phyloP scores from a whole-genome alignment of 2,329 filamentous ascomycete genomes.

The Cyclaneusma minus region DNA sequence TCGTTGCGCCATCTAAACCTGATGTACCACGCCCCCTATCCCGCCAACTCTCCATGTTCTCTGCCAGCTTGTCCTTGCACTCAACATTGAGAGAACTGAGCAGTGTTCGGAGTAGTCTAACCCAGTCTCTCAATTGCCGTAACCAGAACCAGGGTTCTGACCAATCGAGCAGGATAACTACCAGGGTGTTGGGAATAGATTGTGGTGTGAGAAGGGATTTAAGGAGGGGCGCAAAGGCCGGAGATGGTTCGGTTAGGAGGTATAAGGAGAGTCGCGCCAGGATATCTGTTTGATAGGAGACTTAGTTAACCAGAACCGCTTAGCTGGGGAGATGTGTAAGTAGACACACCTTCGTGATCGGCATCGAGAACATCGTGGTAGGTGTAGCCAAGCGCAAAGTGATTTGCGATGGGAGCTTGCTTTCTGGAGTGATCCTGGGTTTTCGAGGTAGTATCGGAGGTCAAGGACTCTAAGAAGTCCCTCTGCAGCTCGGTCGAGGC shows the following conservation, averaged over 20 bases:
- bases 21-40: constrained; percentile 55
- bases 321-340: not conserved
- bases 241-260: constrained; percentile 71
- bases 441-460: constrained; percentile 22
- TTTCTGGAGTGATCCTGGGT: constrained; percentile 37
- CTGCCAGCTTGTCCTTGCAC: constrained; percentile 72
- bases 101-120: constrained; percentile 66
- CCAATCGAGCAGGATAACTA: constrained; percentile 93
- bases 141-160: constrained; percentile 87
- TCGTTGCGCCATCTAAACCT: constrained; percentile 42
- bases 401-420: constrained; percentile 71
- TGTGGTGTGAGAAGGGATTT: constrained; percentile 71
- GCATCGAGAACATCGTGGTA: constrained; percentile 90
- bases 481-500: constrained; percentile 70
- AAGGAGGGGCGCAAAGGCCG: constrained; percentile 68
- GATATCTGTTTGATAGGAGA: constrained; percentile 46
- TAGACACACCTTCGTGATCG: constrained; percentile 68
- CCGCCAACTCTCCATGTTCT: constrained; percentile 67
- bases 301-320: constrained; percentile 7
- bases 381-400: constrained; percentile 84
- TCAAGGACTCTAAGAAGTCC: constrained; percentile 57
- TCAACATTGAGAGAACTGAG: constrained; percentile 59
- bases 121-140: constrained; percentile 77
- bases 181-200: constrained; percentile 70
- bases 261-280: constrained; percentile 82